phyloP scores from a whole-genome alignment of 2,329 filamentous ascomycete genomes.

The Ophiostoma montium region DNA sequence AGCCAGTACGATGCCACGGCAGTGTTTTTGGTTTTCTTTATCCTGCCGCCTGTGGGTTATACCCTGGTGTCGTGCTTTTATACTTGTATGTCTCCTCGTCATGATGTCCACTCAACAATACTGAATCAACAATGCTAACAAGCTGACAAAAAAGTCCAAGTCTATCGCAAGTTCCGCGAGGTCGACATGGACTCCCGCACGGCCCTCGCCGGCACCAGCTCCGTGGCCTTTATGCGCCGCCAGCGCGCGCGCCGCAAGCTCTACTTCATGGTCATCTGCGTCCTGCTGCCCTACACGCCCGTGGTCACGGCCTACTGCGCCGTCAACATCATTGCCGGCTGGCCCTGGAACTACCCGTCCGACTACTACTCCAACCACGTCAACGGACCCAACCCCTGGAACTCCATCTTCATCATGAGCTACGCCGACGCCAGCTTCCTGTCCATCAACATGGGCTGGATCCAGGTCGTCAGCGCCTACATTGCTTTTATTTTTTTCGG shows the following conservation, averaged over 20 bases:
- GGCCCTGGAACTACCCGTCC: slow-evolving; percentile 22
- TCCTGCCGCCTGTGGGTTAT: slow-evolving; percentile 30
- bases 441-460: slow-evolving; percentile 32
- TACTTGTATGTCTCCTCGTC: slow-evolving; percentile 23
- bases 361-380: slow-evolving; percentile 29
- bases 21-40: slow-evolving; percentile 34
- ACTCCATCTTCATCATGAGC: slow-evolving; percentile 31
- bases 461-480: slow-evolving; percentile 31
- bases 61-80: slow-evolving; percentile 30
- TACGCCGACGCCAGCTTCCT: slow-evolving; percentile 26
- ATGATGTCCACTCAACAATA: no score
- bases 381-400: slow-evolving; percentile 26
- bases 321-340: slow-evolving; percentile 25
- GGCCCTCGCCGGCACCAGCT: slow-evolving; percentile 25
- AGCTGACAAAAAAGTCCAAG: slow-evolving; percentile 26
- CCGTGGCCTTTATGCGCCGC: slow-evolving; percentile 25
- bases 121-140: no score
- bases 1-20: slow-evolving; percentile 30
- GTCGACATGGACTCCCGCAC: slow-evolving; percentile 28
- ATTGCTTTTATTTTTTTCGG: slow-evolving; percentile 42
- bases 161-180: slow-evolving; percentile 32
- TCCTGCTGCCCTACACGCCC: slow-evolving; percentile 37
- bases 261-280: slow-evolving; percentile 39
- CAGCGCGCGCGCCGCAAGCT: slow-evolving; percentile 36
- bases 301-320: slow-evolving; percentile 28